Percentiles rank a stretch among this genome's conserved stretches.
Conservation (phyloP, 169 alveolate genomes). For the Eimeria nieschulzi region DNA sequence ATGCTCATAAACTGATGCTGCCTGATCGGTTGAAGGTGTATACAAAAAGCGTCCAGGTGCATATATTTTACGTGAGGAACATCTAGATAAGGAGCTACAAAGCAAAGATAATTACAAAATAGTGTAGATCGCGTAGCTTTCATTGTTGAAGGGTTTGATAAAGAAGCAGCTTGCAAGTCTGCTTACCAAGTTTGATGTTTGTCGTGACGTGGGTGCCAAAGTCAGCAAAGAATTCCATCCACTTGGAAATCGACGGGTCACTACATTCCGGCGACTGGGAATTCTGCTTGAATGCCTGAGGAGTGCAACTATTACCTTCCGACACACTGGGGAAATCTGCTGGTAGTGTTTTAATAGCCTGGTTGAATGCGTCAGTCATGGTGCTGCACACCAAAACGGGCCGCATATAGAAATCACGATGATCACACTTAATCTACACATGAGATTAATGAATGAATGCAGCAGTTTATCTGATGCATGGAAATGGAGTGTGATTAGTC, state of each 20-base stretch:
- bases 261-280: conserved; percentile 79
- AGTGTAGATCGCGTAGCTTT: too few species aligned
- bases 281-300: conserved; percentile 80
- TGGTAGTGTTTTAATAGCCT: conserved; percentile 83
- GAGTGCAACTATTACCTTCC: conserved; percentile 77
- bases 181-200: conserved; percentile 83
- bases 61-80: too few species aligned
- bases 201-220: conserved; percentile 87
- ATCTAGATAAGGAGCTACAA: background rate
- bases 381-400: conserved; percentile 71
- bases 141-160: too few species aligned
- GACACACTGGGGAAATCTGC: conserved; percentile 78
- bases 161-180: too few species aligned
- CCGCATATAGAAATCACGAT: background rate
- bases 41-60: too few species aligned
- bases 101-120: background rate
- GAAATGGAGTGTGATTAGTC: too few species aligned
- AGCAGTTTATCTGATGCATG: too few species aligned
- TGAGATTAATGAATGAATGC: background rate
- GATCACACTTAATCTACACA: background rate
- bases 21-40: too few species aligned
- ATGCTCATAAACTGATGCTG: too few species aligned
- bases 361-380: conserved; percentile 78
- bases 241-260: conserved; percentile 74
- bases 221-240: conserved; percentile 85